Evolutionary conservation across 208 protist species (phyloP).

Genomic region (Tritrichomonas foetus): DNA sequence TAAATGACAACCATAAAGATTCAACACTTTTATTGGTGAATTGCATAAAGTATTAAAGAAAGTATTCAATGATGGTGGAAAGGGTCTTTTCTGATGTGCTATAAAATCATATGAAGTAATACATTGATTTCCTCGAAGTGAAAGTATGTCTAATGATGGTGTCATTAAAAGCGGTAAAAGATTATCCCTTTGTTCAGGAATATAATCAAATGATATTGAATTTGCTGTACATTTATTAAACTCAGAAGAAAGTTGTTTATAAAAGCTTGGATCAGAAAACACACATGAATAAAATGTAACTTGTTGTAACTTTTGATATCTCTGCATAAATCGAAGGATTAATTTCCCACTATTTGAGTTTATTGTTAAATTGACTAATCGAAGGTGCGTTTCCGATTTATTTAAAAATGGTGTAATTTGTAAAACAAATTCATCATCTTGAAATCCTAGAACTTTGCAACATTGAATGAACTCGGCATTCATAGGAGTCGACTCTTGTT

Average conservation of each 20-base stretch:
- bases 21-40: slow-evolving; percentile 39
- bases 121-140: slow-evolving; percentile 7
- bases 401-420: not conserved
- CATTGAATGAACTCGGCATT: not conserved
- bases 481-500: not conserved
- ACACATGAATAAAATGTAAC: not conserved
- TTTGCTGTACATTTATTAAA: not conserved
- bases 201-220: not conserved
- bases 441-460: not conserved
- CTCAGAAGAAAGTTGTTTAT: not conserved
- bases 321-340: not conserved
- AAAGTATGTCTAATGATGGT: not conserved
- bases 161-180: not conserved
- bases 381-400: slow-evolving; percentile 9
- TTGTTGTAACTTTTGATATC: slow-evolving; percentile 23
- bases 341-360: not conserved
- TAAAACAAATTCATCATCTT: slow-evolving; percentile 2
- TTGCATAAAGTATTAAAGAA: slow-evolving; percentile 20
- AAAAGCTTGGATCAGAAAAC: not conserved
- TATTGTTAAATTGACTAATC: not conserved
- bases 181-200: not conserved
- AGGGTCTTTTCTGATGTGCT: not conserved
- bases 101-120: slow-evolving; percentile 21
- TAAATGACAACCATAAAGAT: slow-evolving; percentile 42
- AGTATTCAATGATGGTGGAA: not conserved